Evolutionary conservation across 148 eudicot species (phyloP).

Genomic region (Selenicereus undatus): DNA sequence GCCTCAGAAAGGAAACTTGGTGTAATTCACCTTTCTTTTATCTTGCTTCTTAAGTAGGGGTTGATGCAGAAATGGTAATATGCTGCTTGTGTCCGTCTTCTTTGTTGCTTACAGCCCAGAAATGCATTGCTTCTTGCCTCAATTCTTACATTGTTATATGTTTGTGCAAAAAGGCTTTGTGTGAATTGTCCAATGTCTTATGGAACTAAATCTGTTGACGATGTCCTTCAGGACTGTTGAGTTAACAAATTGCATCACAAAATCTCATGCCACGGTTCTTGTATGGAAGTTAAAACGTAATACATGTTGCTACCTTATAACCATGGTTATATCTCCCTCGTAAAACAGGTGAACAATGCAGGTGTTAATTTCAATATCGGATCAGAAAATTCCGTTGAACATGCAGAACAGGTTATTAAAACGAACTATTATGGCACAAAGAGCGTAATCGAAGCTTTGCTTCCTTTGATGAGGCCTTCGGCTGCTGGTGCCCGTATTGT

Average conservation of each 20-base stretch:
- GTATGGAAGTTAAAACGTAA: neutral
- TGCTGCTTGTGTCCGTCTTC: neutral
- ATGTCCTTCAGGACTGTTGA: neutral
- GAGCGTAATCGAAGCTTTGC: constrained; percentile 63
- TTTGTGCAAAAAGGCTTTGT: neutral
- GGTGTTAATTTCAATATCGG: constrained; percentile 75
- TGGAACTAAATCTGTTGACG: neutral
- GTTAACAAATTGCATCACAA: neutral
- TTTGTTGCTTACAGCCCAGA: neutral
- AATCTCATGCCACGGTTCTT: neutral
- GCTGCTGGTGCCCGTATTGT: constrained; percentile 78
- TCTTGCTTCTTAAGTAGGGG: neutral
- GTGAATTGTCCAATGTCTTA: neutral
- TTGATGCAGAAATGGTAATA: neutral
- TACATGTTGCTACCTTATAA: constrained; percentile 2
- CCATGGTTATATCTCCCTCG: neutral
- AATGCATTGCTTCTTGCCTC: neutral
- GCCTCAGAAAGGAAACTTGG: neutral
- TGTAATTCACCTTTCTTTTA: neutral
- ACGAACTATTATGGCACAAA: constrained; percentile 91
- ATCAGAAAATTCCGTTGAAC: constrained; percentile 63
- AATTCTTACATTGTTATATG: neutral
- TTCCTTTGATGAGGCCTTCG: constrained; percentile 84
- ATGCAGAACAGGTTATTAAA: constrained; percentile 65
- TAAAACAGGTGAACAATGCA: constrained; percentile 82